Base-by-base conservation (phyloP, 2,329 filamentous ascomycete species). In the Aspergillus sp. region DNA sequence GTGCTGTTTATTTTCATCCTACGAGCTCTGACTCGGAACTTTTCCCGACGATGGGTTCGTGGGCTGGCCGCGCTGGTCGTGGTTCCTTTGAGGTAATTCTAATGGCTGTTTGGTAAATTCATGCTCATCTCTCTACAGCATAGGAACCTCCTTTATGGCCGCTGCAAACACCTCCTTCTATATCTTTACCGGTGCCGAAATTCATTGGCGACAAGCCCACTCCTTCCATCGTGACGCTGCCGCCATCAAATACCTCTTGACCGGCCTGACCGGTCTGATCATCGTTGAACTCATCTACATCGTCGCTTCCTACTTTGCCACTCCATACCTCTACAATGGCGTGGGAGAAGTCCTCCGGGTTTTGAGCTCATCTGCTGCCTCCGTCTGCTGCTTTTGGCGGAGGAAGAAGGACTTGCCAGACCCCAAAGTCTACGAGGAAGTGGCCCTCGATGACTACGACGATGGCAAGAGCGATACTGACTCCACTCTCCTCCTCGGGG, bases 401-500 rank as follows among this genome's bases (percentile, higher is more conserved):
- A 38, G 10, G 36, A 38, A 38, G 19, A 34, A 34, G 6, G 12
- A 34, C n/a, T 47, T 51, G 2, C 52, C 47, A 10, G 54, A 59
- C 27, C 53, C 52, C 2, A 50, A 53, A 37, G 39, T 45, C 2
- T 59, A 59, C 35, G 56, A 58, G 37, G 49, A 56, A 13, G 54
- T 60, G n/a, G 44, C 49, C 8, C 43, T 52, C 33, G 54, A 58
- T 19, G 57, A 60, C 26, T 52, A 54, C 10, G 41, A 50, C 19
- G 51, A 49, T 27, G 40, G 54, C 32, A 55, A 55, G 43, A 59
- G 56, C 19, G 51, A 59, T 19, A 55, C 48, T 8, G 54, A 54
- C 27, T 48, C 43, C 11, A 49, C 47, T 4, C 43, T 49, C 10
- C 40, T 52, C 7, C 27, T 53, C 40, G 47, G 57, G 7, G 41